Base-by-base conservation (phyloP, 768 basidiomycete species). In the Boletus bicolor region DNA sequence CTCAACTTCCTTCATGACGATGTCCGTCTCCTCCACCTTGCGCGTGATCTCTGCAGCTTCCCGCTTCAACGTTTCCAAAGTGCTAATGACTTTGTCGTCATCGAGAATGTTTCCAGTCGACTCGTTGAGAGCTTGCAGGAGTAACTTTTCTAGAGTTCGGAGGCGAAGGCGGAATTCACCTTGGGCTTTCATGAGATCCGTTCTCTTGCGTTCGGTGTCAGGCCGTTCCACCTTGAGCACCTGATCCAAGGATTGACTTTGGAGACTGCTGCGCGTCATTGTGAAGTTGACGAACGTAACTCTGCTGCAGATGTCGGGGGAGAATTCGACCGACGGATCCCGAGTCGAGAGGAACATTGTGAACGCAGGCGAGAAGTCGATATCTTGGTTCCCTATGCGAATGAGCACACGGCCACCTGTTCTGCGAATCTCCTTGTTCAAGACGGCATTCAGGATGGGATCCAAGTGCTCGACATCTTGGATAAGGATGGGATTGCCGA, bases 341-440 rank as follows among this genome's bases (percentile, higher is more conserved):
- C 97, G 79, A 11, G 97, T 99, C 2, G 96, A 92, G 43, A 99
- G 80, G 84, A 99, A 99, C 93, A 99, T 95, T 6, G 93, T 97
- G 79, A 99, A 99, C n/a, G 97, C 87, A 7, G 97, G 97, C 0
- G 97, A 99, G 71, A 98, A 98, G 70, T 99, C 97, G 71, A 99
- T 98, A 63, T 99, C 97, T 75, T 99, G 97, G 68, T 82, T 98
- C 5, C 97, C 96, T 21, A 98, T 78, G 37, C 97, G 91, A 59
- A 99, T 97, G 39, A 98, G 83, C 14, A 98, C 94, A 71, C 97
- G 93, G 42, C 97, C 97, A 42, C 97, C 97, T 2, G 97, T 97
- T 28, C 95, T 83, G 37, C 94, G 82, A 49, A 98, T 92, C 73
- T 99, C 97, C 65, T 86, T 92, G 79, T 99, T 99, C 60, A 99